Evolutionary conservation across 2,329 filamentous ascomycete species (phyloP), one percentile per base, ranked within the genome.

Genomic region (Hymenoscyphus fraxineus): DNA sequence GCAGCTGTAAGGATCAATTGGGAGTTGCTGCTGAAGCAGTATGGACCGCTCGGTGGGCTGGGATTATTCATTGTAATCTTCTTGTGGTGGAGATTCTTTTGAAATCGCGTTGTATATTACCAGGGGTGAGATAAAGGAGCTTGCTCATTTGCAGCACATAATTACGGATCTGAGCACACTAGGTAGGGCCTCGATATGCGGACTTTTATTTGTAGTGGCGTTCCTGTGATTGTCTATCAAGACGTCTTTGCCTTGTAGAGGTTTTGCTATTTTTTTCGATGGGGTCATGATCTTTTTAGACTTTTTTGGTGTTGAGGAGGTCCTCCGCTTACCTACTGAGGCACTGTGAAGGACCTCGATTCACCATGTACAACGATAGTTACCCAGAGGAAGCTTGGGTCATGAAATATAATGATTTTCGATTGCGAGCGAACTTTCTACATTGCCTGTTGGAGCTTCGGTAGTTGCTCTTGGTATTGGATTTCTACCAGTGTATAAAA

Each of bases 1-100:
- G 95, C 95, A 3, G 95, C 95, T 0, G 93, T 97, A 64, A 85
- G 90, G 75, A 99, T 99, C 77, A 99, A 99, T 78, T 99, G 95
- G 96, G 94, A 99, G 78, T 80, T 98, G 76, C 80, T 99, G 76
- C 70, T 98, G 67, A 97, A 97, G 83, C 94, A 97, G 86, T 99
- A 98, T 76, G 95, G 93, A 0, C 95, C 95, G 2, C 88, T 98
- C 78, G 94, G 85, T 35, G 92, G 84, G 2, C 80, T 98, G 64
- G 92, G 85, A 1, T 81, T 97, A 64, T 87, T 98, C 68, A 88
- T 98, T 66, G 76, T 98, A 62, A 77, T 97, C 68, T 93, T 98
- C 78, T 79, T 98, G 67, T 96, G 90, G 84, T 94, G 92, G 90
- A 87, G 93, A 68, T 97, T 98, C 80, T 96, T 97, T 78, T 97